phyloP scores from a whole-genome alignment of 1,284 basidiomycete genomes.

The Fomes fomentarius region DNA sequence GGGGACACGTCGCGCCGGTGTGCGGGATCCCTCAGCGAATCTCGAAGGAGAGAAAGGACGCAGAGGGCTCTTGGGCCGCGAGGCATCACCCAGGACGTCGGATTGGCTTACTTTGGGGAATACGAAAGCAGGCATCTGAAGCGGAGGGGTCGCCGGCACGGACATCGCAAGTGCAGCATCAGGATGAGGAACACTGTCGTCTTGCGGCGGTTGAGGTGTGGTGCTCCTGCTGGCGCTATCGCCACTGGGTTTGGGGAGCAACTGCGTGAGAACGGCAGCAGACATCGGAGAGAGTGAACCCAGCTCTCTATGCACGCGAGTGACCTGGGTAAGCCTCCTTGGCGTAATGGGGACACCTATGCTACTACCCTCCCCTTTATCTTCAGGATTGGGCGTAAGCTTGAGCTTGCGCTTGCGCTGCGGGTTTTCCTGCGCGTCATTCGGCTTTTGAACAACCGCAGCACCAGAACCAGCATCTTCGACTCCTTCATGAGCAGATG shows the following conservation, averaged over 20 bases:
- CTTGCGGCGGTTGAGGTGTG: conserved; percentile 9
- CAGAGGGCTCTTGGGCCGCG: conserved; percentile 17
- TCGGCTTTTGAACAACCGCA: background rate
- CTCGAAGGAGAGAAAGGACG: conserved; percentile 33
- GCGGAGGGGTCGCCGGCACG: conserved; percentile 14
- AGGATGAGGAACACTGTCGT: background rate
- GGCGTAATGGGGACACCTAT: conserved; percentile 1
- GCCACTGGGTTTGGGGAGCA: conserved; percentile 25
- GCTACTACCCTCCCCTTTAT: background rate
- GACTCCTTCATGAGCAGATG: background rate
- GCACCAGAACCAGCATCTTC: conserved; percentile 7
- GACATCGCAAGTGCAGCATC: background rate
- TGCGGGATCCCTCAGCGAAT: conserved; percentile 44
- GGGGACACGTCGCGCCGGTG: conserved; percentile 64
- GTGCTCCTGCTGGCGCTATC: conserved; percentile 13
- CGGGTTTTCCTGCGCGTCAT: conserved; percentile 2
- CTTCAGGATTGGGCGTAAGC: background rate
- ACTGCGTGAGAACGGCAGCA: conserved; percentile 33
- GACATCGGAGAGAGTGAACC: conserved; percentile 43
- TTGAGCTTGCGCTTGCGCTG: conserved; percentile 20
- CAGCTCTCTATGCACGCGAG: conserved; percentile 18
- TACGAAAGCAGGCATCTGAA: conserved; percentile 8
- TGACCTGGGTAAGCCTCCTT: conserved; percentile 4
- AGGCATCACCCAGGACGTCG: conserved; percentile 2
- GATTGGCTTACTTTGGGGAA: conserved; percentile 16